Evolutionary conservation across 345 rosid genomes (phyloP), one percentile per base, ranked within the genome.

Genomic region (Xanthoceras sorbifolium): DNA sequence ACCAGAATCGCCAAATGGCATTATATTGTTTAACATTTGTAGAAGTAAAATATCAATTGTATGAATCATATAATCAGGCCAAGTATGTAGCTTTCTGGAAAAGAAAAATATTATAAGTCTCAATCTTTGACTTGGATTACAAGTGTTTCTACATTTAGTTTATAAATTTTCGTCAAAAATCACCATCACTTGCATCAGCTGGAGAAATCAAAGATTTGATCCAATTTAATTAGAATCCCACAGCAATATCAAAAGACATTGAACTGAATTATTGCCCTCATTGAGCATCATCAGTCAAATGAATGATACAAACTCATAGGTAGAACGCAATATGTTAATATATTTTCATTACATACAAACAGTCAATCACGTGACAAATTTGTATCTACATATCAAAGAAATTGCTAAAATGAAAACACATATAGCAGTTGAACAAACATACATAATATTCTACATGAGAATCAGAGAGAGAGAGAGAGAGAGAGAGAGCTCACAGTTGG

Each of bases 401-500:
- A 15, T 14, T 11, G 11, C 18, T 29, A 32, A 66, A 48, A 12
- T 3, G 20, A 10, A 66, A 67, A 66, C 20, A 23, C 3, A 18
- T 32, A 40, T 11, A 32, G 9, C 15, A 25, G 14, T 17, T 59
- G 63, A 34, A 52, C 0, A 50, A 9, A 29, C 74, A 32, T n/a
- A n/a, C n/a, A n/a, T n/a, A n/a, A n/a, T n/a, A n/a, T n/a, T n/a
- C n/a, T n/a, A n/a, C 25, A 60, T 22, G 28, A 34, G 12, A 40
- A 22, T 54, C 60, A 34, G 61, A 74, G 68, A 76, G 71, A 71
- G 57, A 74, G 68, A 76, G 71, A 71, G 57, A 80, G 34, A 64
- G 48, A 77, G 65, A 82, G 77, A 29, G 77, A 76, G 22, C 75
- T 83, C 78, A 94, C 98, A 94, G 78, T 93, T 88, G 62, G 97